Percentiles rank a stretch among this genome's conserved stretches.
These are phyloP conservation scores for Penicillium sp. DNA, from an alignment of 2,329 filamentous ascomycete genomes.

Conservation along the genomic window DNA sequence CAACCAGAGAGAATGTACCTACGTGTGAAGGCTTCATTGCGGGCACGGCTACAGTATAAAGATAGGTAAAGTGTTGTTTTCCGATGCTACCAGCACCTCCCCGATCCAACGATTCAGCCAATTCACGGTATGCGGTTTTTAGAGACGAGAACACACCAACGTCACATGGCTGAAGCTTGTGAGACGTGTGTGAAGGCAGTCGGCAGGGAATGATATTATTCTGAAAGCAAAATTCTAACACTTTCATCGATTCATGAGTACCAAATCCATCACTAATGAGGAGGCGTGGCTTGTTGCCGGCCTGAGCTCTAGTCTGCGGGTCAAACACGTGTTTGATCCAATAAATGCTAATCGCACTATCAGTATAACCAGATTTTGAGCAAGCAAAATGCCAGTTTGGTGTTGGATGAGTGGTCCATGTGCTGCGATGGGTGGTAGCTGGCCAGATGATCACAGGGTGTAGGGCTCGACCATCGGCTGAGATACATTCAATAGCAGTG, in stretches of 20 bases:
- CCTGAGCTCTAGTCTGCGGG: slow-evolving; percentile 9
- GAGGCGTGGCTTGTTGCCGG: slow-evolving; percentile 9
- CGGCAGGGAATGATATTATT: slow-evolving; percentile 9
- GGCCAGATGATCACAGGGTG: no score
- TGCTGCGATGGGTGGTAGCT: slow-evolving; percentile 5
- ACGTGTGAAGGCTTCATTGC: slow-evolving; percentile 3
- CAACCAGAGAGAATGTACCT: slow-evolving; percentile 6
- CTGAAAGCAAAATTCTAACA: slow-evolving; percentile 10
- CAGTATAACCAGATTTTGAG: slow-evolving; percentile 9
- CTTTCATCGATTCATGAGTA: slow-evolving; percentile 11
- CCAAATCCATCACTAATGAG: slow-evolving; percentile 12
- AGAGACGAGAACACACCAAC: slow-evolving; percentile 7
- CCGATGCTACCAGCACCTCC: slow-evolving; percentile 2
- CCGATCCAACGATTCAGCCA: slow-evolving; percentile 5
- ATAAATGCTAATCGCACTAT: slow-evolving; percentile 10
- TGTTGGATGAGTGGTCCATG: slow-evolving; percentile 10
- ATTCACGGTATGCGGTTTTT: slow-evolving; percentile 8
- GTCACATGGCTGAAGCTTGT: no score
- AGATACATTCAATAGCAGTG: slow-evolving; percentile 11
- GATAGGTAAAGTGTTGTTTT: slow-evolving; percentile 10
- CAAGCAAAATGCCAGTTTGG: slow-evolving; percentile 9
- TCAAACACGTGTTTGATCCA: slow-evolving; percentile 10
- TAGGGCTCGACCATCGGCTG: slow-evolving; percentile 8
- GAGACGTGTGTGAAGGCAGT: no score
- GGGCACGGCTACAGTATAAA: slow-evolving; percentile 7